Evolutionary conservation across 257 asterid species (phyloP).

Genomic region (Solanum rostratum): DNA sequence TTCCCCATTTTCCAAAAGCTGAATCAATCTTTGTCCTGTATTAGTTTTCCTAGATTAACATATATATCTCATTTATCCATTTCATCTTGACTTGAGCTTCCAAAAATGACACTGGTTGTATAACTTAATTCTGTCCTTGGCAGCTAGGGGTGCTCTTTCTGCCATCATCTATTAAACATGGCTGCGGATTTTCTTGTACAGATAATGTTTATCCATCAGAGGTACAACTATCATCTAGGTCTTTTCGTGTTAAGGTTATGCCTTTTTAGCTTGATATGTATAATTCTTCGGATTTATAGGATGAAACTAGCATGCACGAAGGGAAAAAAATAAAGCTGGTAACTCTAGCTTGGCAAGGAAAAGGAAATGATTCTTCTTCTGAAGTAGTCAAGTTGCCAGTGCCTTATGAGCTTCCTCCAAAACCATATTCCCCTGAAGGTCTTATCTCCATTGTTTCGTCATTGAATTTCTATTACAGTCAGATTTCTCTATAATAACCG

Average conservation of each 20-base stretch:
- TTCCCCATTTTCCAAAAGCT: neutral
- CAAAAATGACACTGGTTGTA: neutral
- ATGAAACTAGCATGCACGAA: constrained; percentile 9
- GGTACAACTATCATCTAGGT: constrained; percentile 14
- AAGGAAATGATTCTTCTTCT: constrained; percentile 15
- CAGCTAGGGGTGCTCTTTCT: constrained; percentile 89
- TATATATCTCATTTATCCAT: neutral
- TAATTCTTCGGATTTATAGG: constrained; percentile 18
- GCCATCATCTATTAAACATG: constrained; percentile 38
- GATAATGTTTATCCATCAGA: constrained; percentile 21
- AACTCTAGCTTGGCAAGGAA: constrained; percentile 54
- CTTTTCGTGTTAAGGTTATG: neutral
- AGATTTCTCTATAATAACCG: neutral
- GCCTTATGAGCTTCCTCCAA: constrained; percentile 91
- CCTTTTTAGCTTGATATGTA: neutral
- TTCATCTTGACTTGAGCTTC: neutral
- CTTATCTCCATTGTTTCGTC: neutral
- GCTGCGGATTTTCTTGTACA: constrained; percentile 62
- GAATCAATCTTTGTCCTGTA: neutral
- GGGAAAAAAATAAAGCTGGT: constrained; percentile 49
- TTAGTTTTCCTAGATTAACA: neutral
- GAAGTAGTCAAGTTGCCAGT: constrained; percentile 62
- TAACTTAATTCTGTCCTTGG: constrained; percentile 5
- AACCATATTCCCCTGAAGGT: constrained; percentile 65
- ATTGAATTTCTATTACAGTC: neutral